Conservation (phyloP, 176 grass and related monocot genomes). For the Musa acuminata region DNA sequence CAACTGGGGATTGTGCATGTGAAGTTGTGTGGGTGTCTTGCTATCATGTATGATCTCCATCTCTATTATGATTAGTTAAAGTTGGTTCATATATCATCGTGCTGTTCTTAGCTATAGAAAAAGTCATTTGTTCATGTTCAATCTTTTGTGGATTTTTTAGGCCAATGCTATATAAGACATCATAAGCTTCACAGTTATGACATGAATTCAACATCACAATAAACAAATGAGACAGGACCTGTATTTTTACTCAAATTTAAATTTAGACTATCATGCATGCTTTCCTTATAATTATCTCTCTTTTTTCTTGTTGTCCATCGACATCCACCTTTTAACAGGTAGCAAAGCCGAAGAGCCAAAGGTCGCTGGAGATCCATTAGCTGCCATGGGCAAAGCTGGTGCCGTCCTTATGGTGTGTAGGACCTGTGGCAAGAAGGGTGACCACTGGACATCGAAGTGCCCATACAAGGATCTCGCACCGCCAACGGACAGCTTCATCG, state of each 20-base stretch:
- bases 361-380: slow-evolving; percentile 34
- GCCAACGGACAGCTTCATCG: slow-evolving; percentile 22
- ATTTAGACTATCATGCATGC: background rate
- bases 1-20: too few species aligned
- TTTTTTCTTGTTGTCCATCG: background rate
- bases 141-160: background rate
- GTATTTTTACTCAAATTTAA: background rate
- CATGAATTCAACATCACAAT: too few species aligned
- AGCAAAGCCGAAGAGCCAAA: slow-evolving; percentile 52
- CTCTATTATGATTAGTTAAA: background rate
- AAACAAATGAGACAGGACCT: too few species aligned
- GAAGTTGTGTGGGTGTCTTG: too few species aligned
- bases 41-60: background rate
- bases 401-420: slow-evolving; percentile 79
- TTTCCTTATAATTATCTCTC: background rate
- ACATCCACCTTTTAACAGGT: slow-evolving; percentile 17
- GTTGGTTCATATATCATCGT: background rate
- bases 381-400: slow-evolving; percentile 32
- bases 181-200: background rate
- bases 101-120: background rate
- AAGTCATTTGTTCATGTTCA: too few species aligned
- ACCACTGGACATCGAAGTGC: slow-evolving; percentile 77
- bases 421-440: slow-evolving; percentile 70
- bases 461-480: slow-evolving; percentile 66
- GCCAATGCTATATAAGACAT: background rate